These are phyloP conservation scores for Ambrosiella cleistominuta DNA, from an alignment of 2,329 filamentous ascomycete genomes.

Conservation along the genomic window DNA sequence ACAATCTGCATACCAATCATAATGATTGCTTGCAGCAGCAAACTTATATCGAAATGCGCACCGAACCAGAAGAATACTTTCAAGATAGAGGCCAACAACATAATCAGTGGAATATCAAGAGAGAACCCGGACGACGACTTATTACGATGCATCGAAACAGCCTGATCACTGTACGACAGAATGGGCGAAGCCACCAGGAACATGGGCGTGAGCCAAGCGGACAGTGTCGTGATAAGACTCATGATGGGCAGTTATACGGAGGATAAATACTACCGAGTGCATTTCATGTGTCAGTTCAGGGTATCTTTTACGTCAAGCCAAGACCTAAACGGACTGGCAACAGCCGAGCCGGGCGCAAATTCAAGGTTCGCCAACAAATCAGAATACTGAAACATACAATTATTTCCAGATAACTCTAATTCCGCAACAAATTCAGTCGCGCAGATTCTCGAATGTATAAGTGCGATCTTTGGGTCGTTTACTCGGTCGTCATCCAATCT, in stretches of 20 bases:
- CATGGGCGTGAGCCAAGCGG: slow-evolving; percentile 41
- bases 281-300: background rate
- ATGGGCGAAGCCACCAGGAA: slow-evolving; percentile 48
- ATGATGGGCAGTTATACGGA: slow-evolving; percentile 13
- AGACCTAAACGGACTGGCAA: background rate
- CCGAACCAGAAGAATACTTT: slow-evolving; percentile 56
- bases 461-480: too few species aligned
- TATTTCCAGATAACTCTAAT: background rate
- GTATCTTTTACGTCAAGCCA: slow-evolving; percentile 1
- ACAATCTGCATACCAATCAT: slow-evolving; percentile 47
- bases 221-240: slow-evolving; percentile 29
- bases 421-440: too few species aligned
- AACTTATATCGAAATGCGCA: slow-evolving; percentile 43
- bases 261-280: background rate
- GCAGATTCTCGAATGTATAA: too few species aligned
- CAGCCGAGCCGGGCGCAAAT: background rate
- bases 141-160: slow-evolving; percentile 43
- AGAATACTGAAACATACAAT: background rate
- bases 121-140: slow-evolving; percentile 52
- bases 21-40: slow-evolving; percentile 46
- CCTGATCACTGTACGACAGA: slow-evolving; percentile 49
- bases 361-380: background rate
- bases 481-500: background rate
- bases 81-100: slow-evolving; percentile 50
- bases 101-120: slow-evolving; percentile 53